A percentile compares a stretch with the other conserved stretches of the same genome.
Conservation (phyloP, 129 eudicot genomes). For the Sambucus nigra region DNA sequence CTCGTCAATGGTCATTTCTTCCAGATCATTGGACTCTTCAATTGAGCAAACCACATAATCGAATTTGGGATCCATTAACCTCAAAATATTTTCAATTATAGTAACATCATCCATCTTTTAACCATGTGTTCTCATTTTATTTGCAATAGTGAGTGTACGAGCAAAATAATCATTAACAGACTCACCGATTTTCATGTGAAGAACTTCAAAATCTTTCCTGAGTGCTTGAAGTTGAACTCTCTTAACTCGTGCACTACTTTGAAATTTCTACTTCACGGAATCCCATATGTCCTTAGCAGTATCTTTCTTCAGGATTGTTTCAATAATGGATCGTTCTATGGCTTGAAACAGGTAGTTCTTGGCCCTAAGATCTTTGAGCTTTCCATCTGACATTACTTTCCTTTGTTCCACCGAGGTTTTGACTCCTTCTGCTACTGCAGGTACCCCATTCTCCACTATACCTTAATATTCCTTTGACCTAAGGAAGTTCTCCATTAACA, state of each 20-base stretch:
- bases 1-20: slow-evolving; percentile 2
- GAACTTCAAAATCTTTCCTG: slow-evolving; percentile 4
- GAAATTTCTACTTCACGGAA: neutral
- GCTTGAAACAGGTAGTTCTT: slow-evolving; percentile 3
- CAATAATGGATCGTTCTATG: neutral
- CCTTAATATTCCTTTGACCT: too few species aligned
- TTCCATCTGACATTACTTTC: neutral
- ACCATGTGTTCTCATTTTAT: neutral
- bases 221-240: neutral
- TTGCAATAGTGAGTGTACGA: neutral
- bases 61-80: neutral
- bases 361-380: neutral
- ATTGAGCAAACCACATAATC: slow-evolving; percentile 8
- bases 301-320: neutral
- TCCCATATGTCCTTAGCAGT: slow-evolving; percentile 2
- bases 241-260: neutral
- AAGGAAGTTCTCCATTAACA: too few species aligned
- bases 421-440: neutral
- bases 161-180: neutral
- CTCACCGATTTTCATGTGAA: slow-evolving; percentile 6
- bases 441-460: neutral
- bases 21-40: slow-evolving; percentile 9
- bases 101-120: neutral
- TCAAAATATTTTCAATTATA: slow-evolving; percentile 4
- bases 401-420: neutral